phyloP scores from a whole-genome alignment of 2,329 filamentous ascomycete species.

The Fusarium burgessii region DNA sequence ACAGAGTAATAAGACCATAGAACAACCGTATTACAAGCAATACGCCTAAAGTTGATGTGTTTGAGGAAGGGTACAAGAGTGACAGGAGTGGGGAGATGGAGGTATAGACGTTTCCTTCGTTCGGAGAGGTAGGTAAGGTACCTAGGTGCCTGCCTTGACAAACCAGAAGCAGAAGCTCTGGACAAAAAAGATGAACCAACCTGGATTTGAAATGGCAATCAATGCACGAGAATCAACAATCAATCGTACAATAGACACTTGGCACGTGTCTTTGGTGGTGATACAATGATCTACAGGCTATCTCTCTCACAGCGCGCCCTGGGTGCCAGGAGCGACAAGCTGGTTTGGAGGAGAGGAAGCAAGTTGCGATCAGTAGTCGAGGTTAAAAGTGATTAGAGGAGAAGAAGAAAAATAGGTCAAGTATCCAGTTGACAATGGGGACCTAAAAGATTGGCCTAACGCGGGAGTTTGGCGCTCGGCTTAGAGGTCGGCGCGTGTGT shows the following conservation, averaged over 20 bases:
- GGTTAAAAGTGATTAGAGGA: background rate
- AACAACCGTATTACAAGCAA: conserved; percentile 19
- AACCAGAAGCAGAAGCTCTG: conserved; percentile 14
- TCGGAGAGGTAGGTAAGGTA: background rate
- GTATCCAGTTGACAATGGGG: conserved; percentile 20
- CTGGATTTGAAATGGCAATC: conserved; percentile 34
- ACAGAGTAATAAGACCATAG: conserved; percentile 10
- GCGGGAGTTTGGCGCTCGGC: conserved; percentile 41
- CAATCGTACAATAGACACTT: conserved; percentile 40
- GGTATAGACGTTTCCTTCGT: conserved; percentile 19
- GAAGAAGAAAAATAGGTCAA: background rate
- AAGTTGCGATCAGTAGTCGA: conserved; percentile 23
- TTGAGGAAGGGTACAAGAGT: conserved; percentile 19
- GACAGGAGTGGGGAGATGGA: conserved; percentile 11
- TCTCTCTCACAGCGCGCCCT: conserved; percentile 48
- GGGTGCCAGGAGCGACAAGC: conserved; percentile 46
- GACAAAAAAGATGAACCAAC: conserved; percentile 44
- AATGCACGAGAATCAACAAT: conserved; percentile 5
- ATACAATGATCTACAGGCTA: conserved; percentile 33
- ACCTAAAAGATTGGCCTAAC: conserved; percentile 37
- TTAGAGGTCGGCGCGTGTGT: conserved; percentile 34
- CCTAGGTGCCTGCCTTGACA: background rate
- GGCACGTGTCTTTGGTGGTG: conserved; percentile 13
- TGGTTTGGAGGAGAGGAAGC: conserved; percentile 39
- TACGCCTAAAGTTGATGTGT: conserved; percentile 19